These are phyloP conservation scores for Trichosanthes truncata DNA, from an alignment of 306 rosid species.

Conservation along the genomic window DNA sequence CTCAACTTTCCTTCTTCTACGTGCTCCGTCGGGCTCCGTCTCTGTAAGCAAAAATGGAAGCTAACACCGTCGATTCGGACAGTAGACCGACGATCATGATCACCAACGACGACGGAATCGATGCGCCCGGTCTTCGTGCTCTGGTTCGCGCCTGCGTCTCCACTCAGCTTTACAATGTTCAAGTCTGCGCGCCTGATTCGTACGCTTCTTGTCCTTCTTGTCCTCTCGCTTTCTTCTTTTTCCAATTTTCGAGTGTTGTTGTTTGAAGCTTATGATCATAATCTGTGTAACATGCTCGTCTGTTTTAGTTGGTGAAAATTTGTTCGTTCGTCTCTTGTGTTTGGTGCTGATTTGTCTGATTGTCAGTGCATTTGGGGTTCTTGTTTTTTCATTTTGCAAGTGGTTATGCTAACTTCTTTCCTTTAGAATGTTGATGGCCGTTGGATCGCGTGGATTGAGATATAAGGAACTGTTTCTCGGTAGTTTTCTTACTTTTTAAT, in stretches of 20 bases:
- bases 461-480: background rate
- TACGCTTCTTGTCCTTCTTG: slow-evolving; percentile 9
- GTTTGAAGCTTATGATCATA: background rate
- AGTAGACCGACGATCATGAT: slow-evolving; percentile 46
- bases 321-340: background rate
- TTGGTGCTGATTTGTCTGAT: background rate
- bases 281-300: background rate
- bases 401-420: background rate
- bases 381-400: background rate
- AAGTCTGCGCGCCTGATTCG: slow-evolving; percentile 92
- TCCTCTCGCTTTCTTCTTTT: background rate
- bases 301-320: background rate
- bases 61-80: background rate
- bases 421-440: background rate
- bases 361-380: background rate
- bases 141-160: slow-evolving; percentile 62
- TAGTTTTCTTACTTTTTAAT: background rate
- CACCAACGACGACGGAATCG: slow-evolving; percentile 95
- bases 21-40: background rate
- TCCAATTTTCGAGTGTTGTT: background rate
- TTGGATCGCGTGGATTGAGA: background rate
- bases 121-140: slow-evolving; percentile 78
- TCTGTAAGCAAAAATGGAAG: slow-evolving; percentile 34
- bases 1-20: background rate
- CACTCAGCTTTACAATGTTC: slow-evolving; percentile 45